Percentiles rank a stretch among this genome's conserved stretches.
Evolutionary conservation across 1,284 basidiomycete genomes (phyloP).

Genomic region (Marasmius oreades): DNA sequence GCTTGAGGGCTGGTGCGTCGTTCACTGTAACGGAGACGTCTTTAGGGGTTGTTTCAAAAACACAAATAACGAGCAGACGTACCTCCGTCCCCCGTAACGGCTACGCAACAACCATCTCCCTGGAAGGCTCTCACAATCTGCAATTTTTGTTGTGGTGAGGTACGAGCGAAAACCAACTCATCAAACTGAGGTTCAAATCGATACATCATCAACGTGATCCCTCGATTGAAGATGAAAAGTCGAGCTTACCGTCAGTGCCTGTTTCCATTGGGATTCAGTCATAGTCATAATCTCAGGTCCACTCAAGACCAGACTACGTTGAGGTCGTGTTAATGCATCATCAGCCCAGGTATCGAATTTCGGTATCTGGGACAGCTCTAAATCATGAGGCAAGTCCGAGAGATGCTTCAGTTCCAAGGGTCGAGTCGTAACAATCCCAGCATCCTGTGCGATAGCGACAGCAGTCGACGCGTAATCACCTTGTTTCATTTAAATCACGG

Average conservation of each 20-base stretch:
- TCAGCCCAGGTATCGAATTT: constrained; percentile 22
- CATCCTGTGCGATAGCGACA: constrained; percentile 57
- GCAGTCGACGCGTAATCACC: constrained; percentile 40
- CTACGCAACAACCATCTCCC: constrained; percentile 46
- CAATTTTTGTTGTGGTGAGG: constrained; percentile 72
- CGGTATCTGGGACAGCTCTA: constrained; percentile 18
- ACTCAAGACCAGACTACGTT: constrained; percentile 42
- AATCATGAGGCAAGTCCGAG: constrained; percentile 30
- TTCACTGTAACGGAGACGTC: constrained; percentile 38
- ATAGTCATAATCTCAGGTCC: constrained; percentile 49
- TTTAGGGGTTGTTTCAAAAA: background rate
- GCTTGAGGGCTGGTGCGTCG: constrained; percentile 61
- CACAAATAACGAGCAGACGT: constrained; percentile 1
- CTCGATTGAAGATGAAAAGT: too few species aligned
- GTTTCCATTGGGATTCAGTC: constrained; percentile 44
- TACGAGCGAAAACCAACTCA: constrained; percentile 73
- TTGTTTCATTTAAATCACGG: constrained; percentile 5
- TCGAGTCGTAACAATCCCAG: constrained; percentile 49
- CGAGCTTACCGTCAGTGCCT: constrained; percentile 18
- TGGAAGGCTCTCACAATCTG: constrained; percentile 65
- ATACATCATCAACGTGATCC: constrained; percentile 4
- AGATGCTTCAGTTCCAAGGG: constrained; percentile 31
- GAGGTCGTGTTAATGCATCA: background rate
- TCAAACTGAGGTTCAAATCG: constrained; percentile 38
- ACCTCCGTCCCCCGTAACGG: constrained; percentile 58